These are phyloP conservation scores for Podaxis sp. DNA, from an alignment of 768 basidiomycete genomes.

Conservation along the genomic window DNA sequence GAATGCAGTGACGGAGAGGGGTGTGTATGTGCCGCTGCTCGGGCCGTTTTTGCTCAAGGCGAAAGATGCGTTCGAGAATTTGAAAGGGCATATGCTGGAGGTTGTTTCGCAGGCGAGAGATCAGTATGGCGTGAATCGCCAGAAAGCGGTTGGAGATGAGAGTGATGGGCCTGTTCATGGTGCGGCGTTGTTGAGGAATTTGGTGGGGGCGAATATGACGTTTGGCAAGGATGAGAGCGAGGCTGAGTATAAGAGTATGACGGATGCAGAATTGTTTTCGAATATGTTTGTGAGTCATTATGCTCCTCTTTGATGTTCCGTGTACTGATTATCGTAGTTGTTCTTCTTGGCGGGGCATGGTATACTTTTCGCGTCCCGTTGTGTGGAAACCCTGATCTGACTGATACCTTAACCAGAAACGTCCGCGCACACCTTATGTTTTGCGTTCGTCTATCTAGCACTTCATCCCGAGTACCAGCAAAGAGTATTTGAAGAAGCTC, in stretches of 20 bases:
- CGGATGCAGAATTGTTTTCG: constrained; percentile 47
- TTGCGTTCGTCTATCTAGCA: constrained; percentile 44
- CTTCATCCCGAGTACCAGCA: constrained; percentile 50
- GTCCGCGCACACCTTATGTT: constrained; percentile 43
- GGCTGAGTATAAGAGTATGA: constrained; percentile 28
- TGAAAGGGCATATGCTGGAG: constrained; percentile 40
- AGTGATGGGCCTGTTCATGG: constrained; percentile 24
- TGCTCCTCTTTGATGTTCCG: neutral
- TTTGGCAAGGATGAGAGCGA: constrained; percentile 25
- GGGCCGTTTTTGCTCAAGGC: constrained; percentile 30
- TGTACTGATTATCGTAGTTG: constrained; percentile 24
- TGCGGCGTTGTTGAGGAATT: constrained; percentile 41
- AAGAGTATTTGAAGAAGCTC: constrained; percentile 42
- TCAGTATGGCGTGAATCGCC: constrained; percentile 22
- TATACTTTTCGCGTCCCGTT: constrained; percentile 17
- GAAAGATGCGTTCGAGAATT: constrained; percentile 32
- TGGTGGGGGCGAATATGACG: constrained; percentile 48
- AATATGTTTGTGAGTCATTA: constrained; percentile 43
- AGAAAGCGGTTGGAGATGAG: constrained; percentile 8
- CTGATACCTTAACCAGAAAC: constrained; percentile 36
- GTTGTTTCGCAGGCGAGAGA: constrained; percentile 38
- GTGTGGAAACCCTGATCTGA: neutral
- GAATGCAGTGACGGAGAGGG: constrained; percentile 24
- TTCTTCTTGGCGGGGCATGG: constrained; percentile 54
- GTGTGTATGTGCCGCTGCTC: constrained; percentile 34